Base-by-base conservation (phyloP, 2,329 filamentous ascomycete genomes). In the Cladorrhinum sp. region DNA sequence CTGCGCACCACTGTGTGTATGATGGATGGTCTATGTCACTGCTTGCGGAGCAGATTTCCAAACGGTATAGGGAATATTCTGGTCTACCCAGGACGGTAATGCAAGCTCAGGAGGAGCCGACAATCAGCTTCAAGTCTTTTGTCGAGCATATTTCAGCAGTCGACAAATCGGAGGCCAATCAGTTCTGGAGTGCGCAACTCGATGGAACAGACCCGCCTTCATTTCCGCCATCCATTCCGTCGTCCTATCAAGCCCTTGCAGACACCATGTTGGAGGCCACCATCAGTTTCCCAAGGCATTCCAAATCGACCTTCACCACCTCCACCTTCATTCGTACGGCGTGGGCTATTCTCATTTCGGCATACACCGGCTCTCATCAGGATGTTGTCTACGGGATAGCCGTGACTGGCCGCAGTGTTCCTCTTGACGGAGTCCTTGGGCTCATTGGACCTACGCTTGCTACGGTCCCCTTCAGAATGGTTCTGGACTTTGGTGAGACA, bases 11-110 rank as follows among this genome's bases (percentile, higher is more conserved):
- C 36, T 58, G 60, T 2, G 14, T 67, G 1, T 67, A 65, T 53
- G 65, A 67, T 39, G 65, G 65, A 3, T 64, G 60, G 55, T 63
- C 64, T 30, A 46, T 64, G 55, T 54, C 36, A 14, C 57, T 59
- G 16, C 30, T 65, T 12, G 33, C 57, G 1, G 54, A 58, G 21
- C 58, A 60, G 16, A 39, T 64, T 21, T 58, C 60, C 5, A 28
- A 1, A 2, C n/a, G 21, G 10, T 65, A 62, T 48, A 50, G 55
- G 21, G 33, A 51, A 10, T 36, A 59, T 18, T 23, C 49, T 4
- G 42, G 53, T 36, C 21, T 49, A 21, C n/a, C 46, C 6, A 49
- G 3, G 16, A 18, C 9, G n/a, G 14, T 21, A 21, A 12, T 20
- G 8, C 57, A 30, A 48, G 50, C 7, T 14, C 21, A 30, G 26